Evolutionary conservation across 192 early-diverging fungal genomes (phyloP), one percentile per base, ranked within the genome.

Genomic region (Radiomyces spectabilis): DNA sequence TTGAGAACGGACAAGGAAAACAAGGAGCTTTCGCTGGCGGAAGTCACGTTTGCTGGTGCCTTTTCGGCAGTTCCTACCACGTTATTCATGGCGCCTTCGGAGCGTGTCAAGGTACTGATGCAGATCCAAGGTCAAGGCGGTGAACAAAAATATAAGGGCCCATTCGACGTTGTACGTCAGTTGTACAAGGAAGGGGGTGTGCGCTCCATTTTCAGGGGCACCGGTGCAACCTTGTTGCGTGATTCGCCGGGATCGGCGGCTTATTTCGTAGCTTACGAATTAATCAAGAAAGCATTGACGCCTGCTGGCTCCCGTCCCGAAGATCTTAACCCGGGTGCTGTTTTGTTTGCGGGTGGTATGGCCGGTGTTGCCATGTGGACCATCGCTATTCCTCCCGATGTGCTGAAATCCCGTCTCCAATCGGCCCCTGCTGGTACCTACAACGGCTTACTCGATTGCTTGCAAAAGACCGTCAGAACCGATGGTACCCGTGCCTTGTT

Each of bases 291-390:
- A 50, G 19, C 56, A 8, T 73, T 92, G 44, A 87, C 82, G 35
- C 81, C 76, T 53, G 72, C 57, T 35, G 81, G 79, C 43, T 67
- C 80, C 55, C 82, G 77, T 48, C 81, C 88, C 55, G 76, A 85
- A 63, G 78, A 90, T 21, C 72, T 97, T 53, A 88, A 83, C 42
- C 73, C 86, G 18, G 74, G 82, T n/a, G 81, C 93, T 15, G 84
- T 92, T 41, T 68, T 99, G 39, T 89, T 93, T 53, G 89, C 96
- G 41, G 96, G 96, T 70, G 96, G 95, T 66, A 90, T 95, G 76
- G 93, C 96, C 54, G 94, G 94, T 72, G 91, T 98, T 65, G 89
- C 91, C 57, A 99, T 94, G 92, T 99, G 96, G 96, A 78, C 83
- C 43, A 89, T 93, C 73, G 88, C 88, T 30, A 93, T 91, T 68